Conservation (phyloP, 352 stramenopile genomes). For the Thraustochytrium sp. region DNA sequence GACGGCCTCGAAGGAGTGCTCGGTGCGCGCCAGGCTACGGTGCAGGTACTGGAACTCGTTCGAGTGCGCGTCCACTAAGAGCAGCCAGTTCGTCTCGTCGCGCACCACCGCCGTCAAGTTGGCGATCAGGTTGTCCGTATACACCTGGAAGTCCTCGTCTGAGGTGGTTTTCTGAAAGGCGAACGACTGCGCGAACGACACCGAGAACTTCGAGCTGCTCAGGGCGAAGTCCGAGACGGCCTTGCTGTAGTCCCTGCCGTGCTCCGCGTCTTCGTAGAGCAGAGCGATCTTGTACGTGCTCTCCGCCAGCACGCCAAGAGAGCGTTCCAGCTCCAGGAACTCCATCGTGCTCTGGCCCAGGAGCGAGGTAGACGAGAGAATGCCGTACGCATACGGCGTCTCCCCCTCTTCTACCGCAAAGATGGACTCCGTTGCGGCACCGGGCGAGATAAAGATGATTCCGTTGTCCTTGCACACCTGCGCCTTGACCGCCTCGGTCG, state of each 20-base stretch:
- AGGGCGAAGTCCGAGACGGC: not conserved
- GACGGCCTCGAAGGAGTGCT: conserved; percentile 1
- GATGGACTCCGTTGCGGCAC: not conserved
- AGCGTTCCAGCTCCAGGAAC: not conserved
- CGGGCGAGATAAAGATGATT: not conserved
- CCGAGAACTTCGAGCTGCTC: not conserved
- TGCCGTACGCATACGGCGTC: not conserved
- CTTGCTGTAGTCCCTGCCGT: not conserved
- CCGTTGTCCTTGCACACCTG: not conserved
- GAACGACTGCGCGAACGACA: not conserved
- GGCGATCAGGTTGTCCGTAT: not conserved
- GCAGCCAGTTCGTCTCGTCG: not conserved
- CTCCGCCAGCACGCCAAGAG: not conserved
- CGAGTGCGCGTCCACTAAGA: conserved; percentile 15
- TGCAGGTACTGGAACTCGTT: conserved; percentile 6
- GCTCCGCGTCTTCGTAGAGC: not conserved
- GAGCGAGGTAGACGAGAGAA: not conserved
- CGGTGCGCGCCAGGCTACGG: not conserved
- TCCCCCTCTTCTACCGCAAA: not conserved
- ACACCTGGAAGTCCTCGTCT: not conserved
- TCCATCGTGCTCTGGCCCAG: not conserved
- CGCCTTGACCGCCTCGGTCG: not conserved
- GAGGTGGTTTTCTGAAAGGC: not conserved
- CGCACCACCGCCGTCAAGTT: not conserved
- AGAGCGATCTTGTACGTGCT: conserved; percentile 6